A percentile compares a stretch with the other conserved stretches of the same genome.
Evolutionary conservation across 768 basidiomycete species (phyloP).

Genomic region (Bullera alba): DNA sequence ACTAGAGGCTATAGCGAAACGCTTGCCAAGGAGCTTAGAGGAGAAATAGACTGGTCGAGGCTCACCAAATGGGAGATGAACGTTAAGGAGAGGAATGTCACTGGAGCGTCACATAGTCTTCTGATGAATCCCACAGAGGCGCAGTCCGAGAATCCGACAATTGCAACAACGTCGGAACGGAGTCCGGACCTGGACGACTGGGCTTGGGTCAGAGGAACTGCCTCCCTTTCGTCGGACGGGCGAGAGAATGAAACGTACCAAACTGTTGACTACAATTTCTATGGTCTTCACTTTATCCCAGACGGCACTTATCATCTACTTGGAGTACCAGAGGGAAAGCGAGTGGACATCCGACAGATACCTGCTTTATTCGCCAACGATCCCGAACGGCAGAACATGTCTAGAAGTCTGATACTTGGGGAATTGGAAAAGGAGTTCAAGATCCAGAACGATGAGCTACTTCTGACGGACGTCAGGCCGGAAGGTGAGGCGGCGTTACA

Average conservation of each 20-base stretch:
- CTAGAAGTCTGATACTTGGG: conserved; percentile 28
- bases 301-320: conserved; percentile 40
- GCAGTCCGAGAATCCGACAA: not conserved
- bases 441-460: conserved; percentile 15
- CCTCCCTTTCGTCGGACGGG: conserved; percentile 12
- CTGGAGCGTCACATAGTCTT: too few species aligned
- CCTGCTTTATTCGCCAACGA: conserved; percentile 19
- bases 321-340: conserved; percentile 33
- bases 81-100: conserved; percentile 16
- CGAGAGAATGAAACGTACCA: not conserved
- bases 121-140: not conserved
- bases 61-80: conserved; percentile 33
- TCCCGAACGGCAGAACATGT: conserved; percentile 9
- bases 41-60: conserved; percentile 28
- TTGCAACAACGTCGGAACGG: not conserved
- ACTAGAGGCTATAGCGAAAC: conserved; percentile 31
- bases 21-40: conserved; percentile 16
- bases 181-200: conserved; percentile 15
- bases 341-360: conserved; percentile 38
- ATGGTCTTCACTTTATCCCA: conserved; percentile 35
- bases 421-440: conserved; percentile 37
- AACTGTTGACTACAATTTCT: conserved; percentile 33
- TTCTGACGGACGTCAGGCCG: conserved; percentile 16
- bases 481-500: conserved; percentile 23
- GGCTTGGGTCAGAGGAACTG: conserved; percentile 34